Evolutionary conservation across 345 rosid genomes (phyloP).

Genomic region (Iberis pinnata): DNA sequence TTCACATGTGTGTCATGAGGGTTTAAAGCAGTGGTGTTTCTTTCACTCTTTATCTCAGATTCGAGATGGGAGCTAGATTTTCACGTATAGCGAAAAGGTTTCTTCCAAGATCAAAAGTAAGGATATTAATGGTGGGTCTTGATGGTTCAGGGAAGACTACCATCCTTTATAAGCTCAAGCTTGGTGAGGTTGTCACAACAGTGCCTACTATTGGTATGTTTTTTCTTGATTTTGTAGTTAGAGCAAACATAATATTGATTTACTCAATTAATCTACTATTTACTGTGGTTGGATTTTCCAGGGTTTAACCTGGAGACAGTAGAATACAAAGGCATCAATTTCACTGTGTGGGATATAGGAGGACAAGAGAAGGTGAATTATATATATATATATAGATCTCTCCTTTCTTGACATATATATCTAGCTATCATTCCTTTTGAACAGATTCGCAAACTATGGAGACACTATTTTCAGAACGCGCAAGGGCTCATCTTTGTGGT

Average conservation of each 20-base stretch:
- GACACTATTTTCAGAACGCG: conserved; percentile 52
- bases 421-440: neutral
- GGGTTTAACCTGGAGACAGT: conserved; percentile 68
- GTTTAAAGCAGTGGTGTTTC: conserved; percentile 8
- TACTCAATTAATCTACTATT: no score
- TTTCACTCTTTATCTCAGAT: neutral
- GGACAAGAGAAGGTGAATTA: conserved; percentile 54
- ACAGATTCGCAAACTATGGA: conserved; percentile 76
- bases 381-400: no score
- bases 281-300: conserved; percentile 1
- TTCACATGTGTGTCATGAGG: neutral
- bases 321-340: conserved; percentile 45
- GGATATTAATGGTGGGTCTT: conserved; percentile 66
- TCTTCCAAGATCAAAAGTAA: conserved; percentile 27
- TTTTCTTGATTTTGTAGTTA: neutral
- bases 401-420: no score
- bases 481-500: conserved; percentile 69
- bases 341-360: conserved; percentile 69
- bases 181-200: conserved; percentile 54
- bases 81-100: conserved; percentile 44
- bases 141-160: conserved; percentile 70
- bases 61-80: conserved; percentile 39
- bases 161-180: conserved; percentile 60
- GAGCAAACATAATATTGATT: no score
- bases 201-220: conserved; percentile 53